Percentiles rank a stretch among this genome's conserved stretches.
These are phyloP conservation scores for Decorospora gaudefroyi DNA, from an alignment of 2,329 filamentous ascomycete species.

Conservation along the genomic window DNA sequence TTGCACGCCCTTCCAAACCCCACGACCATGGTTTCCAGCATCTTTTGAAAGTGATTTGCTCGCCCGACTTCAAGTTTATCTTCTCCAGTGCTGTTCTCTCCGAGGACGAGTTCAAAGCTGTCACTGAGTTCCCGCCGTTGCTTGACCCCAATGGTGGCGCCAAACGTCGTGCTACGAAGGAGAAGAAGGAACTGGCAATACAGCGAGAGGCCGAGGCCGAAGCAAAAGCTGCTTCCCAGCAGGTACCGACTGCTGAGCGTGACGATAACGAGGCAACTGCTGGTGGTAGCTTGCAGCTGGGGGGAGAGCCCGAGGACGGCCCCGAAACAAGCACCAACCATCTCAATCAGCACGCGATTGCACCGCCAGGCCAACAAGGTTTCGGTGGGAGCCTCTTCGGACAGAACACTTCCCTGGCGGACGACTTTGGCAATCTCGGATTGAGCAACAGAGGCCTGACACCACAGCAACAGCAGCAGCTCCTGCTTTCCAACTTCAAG, in stretches of 20 bases:
- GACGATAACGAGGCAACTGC: constrained; percentile 73
- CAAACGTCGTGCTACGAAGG: constrained; percentile 72
- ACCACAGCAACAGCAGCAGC: constrained; percentile 71
- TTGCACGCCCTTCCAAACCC: constrained; percentile 23
- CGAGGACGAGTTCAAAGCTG: constrained; percentile 56
- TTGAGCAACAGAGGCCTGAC: constrained; percentile 75
- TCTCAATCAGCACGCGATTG: constrained; percentile 68
- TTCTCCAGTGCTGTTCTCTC: constrained; percentile 53
- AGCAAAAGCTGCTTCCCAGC: constrained; percentile 55
- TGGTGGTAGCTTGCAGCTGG: constrained; percentile 81
- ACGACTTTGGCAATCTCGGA: constrained; percentile 47
- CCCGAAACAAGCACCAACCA: constrained; percentile 62
- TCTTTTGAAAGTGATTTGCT: constrained; percentile 48
- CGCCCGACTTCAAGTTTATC: constrained; percentile 57
- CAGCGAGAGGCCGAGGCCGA: constrained; percentile 59
- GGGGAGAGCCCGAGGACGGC: constrained; percentile 87
- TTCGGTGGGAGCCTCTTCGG: constrained; percentile 48
- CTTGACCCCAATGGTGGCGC: constrained; percentile 83
- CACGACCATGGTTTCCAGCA: constrained; percentile 39
- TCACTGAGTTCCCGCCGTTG: constrained; percentile 70
- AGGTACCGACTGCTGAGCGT: constrained; percentile 47
- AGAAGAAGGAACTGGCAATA: constrained; percentile 65
- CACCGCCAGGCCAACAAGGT: constrained; percentile 75
- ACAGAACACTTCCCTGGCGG: constrained; percentile 40
- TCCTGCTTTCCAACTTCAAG: constrained; percentile 67